phyloP scores from a whole-genome alignment of 1,284 basidiomycete species.

The Pseudomicrostroma phylloplanum region DNA sequence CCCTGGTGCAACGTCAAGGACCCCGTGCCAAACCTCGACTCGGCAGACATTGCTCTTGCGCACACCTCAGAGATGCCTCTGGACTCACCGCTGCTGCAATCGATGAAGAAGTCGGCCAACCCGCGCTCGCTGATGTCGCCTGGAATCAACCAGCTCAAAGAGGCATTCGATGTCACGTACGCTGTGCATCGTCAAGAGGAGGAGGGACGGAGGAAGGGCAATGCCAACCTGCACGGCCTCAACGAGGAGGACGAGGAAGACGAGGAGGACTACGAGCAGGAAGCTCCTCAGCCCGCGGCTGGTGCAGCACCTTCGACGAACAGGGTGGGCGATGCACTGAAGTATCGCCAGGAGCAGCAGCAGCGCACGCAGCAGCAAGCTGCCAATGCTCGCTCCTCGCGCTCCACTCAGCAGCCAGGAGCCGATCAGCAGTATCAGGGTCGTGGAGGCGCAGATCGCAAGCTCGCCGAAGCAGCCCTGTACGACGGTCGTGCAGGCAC shows the following conservation, averaged over 20 bases:
- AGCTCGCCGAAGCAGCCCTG: constrained; percentile 50
- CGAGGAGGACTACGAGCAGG: constrained; percentile 44
- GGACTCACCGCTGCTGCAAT: constrained; percentile 83
- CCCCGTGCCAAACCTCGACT: constrained; percentile 40
- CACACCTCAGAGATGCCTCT: constrained; percentile 58
- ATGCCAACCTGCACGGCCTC: constrained; percentile 65
- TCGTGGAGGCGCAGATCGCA: constrained; percentile 39
- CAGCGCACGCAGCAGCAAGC: constrained; percentile 13
- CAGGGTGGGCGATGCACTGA: constrained; percentile 18
- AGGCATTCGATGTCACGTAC: constrained; percentile 98
- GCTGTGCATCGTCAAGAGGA: constrained; percentile 99
- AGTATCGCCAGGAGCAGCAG: constrained; percentile 35
- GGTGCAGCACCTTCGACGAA: constrained; percentile 30
- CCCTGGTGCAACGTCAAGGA: constrained; percentile 74
- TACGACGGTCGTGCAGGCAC: constrained; percentile 43
- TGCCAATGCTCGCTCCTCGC: too few species aligned
- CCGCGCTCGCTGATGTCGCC: constrained; percentile 68
- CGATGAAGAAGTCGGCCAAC: constrained; percentile 58
- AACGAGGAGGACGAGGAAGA: constrained; percentile 77
- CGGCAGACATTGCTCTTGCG: constrained; percentile 42
- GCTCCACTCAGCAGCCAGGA: constrained; percentile 12
- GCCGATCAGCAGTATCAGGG: constrained; percentile 39
- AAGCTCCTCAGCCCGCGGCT: constrained; percentile 21
- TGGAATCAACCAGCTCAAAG: constrained; percentile 73
- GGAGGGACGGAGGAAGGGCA: constrained; percentile 68